Evolutionary conservation across 192 early-diverging fungal species (phyloP).

Genomic region (Linnemannia hyalina): DNA sequence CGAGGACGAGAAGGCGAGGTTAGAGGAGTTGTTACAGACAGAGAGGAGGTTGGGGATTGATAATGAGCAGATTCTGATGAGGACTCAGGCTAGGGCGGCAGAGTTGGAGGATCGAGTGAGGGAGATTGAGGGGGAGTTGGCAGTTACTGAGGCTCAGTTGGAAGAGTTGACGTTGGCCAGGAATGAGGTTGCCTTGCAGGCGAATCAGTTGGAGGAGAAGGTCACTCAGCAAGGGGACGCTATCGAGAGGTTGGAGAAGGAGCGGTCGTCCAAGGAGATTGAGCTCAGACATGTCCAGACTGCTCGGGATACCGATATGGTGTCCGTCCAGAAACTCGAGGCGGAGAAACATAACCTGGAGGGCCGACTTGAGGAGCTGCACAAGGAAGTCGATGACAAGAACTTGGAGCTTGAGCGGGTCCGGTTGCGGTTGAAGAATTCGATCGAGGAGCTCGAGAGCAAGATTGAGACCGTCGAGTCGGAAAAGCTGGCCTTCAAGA

Average conservation of each 20-base stretch:
- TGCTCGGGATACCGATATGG: conserved; percentile 28
- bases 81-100: conserved; percentile 81
- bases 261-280: conserved; percentile 41
- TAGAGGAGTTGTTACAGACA: conserved; percentile 78
- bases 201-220: conserved; percentile 44
- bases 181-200: conserved; percentile 27
- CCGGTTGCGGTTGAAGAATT: conserved; percentile 53
- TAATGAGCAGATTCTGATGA: conserved; percentile 86
- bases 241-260: conserved; percentile 43
- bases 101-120: conserved; percentile 74
- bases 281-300: conserved; percentile 40
- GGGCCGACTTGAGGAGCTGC: conserved; percentile 70
- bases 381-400: conserved; percentile 74
- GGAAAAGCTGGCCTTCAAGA: conserved; percentile 50
- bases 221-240: conserved; percentile 19
- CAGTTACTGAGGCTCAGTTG: conserved; percentile 77
- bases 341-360: conserved; percentile 67
- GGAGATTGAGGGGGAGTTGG: conserved; percentile 72
- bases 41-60: conserved; percentile 84
- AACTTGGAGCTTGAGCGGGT: conserved; percentile 71
- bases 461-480: conserved; percentile 49
- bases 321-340: conserved; percentile 35
- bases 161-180: conserved; percentile 62
- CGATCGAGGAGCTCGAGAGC: conserved; percentile 50
- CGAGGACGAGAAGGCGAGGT: conserved; percentile 75